A percentile compares a stretch with the other conserved stretches of the same genome.
These are phyloP conservation scores for Phyllosticta ampelicida DNA, from an alignment of 2,329 filamentous ascomycete species.

Conservation along the genomic window DNA sequence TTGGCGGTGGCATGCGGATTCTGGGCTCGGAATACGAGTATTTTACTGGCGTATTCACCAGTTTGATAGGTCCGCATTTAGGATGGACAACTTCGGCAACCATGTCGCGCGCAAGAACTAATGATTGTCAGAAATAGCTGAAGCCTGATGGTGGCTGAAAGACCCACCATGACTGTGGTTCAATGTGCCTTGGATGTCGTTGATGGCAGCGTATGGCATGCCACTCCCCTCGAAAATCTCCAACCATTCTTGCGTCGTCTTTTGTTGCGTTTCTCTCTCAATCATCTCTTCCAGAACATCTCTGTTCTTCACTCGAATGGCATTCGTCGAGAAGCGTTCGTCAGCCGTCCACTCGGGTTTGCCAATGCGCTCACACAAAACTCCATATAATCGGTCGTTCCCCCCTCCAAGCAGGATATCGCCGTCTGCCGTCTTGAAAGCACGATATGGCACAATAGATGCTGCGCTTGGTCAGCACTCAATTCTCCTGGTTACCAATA, in stretches of 20 bases:
- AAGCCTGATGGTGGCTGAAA: background rate
- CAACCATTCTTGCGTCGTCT: slow-evolving; percentile 82
- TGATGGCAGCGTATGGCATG: slow-evolving; percentile 90
- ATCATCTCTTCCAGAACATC: slow-evolving; percentile 67
- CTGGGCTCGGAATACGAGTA: slow-evolving; percentile 73
- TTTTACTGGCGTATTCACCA: slow-evolving; percentile 92
- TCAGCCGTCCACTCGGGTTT: slow-evolving; percentile 50
- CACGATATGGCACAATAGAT: slow-evolving; percentile 93
- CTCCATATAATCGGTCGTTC: slow-evolving; percentile 51
- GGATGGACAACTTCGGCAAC: slow-evolving; percentile 78
- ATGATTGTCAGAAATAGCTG: slow-evolving; percentile 9
- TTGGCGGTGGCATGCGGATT: slow-evolving; percentile 69
- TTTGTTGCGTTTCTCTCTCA: slow-evolving; percentile 60
- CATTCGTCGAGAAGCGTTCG: slow-evolving; percentile 47
- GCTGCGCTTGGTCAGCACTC: slow-evolving; percentile 40
- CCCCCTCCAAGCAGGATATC: slow-evolving; percentile 54
- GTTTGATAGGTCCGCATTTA: slow-evolving; percentile 70
- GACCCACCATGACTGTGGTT: slow-evolving; percentile 68
- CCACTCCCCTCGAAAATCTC: slow-evolving; percentile 78
- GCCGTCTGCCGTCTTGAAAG: slow-evolving; percentile 57
- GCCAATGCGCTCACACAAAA: slow-evolving; percentile 47
- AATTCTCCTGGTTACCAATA: background rate
- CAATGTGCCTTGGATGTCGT: slow-evolving; percentile 77
- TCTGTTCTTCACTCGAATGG: slow-evolving; percentile 56
- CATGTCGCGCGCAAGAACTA: slow-evolving; percentile 69